Conservation (phyloP, 2,329 filamentous ascomycete genomes). For the Neurospora sp. region DNA sequence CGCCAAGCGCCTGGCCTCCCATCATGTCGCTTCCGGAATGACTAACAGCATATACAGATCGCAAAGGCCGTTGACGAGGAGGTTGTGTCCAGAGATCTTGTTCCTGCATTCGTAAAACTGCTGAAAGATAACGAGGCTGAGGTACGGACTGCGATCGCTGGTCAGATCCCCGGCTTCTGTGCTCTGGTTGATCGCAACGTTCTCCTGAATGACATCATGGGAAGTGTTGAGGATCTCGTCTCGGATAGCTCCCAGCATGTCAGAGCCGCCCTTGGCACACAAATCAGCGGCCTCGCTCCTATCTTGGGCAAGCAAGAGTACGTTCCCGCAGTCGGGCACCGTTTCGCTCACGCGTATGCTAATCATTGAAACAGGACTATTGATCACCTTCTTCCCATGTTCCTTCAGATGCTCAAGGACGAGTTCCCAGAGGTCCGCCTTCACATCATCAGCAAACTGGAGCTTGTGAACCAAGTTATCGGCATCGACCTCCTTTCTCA, state of each 20-base stretch:
- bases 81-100: conserved; percentile 85
- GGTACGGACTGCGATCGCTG: conserved; percentile 91
- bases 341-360: conserved; percentile 2
- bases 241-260: conserved; percentile 96
- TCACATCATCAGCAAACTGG: conserved; percentile 99
- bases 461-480: conserved; percentile 97
- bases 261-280: conserved; percentile 85
- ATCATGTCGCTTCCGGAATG: neutral
- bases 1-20: neutral
- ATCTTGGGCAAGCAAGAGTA: conserved; percentile 98
- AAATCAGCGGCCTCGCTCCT: conserved; percentile 92
- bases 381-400: conserved; percentile 94
- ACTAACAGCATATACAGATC: conserved; percentile 49
- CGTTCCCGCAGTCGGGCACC: conserved; percentile 21
- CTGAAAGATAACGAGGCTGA: conserved; percentile 97
- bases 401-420: conserved; percentile 98
- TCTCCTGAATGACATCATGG: conserved; percentile 92
- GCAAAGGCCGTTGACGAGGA: conserved; percentile 98
- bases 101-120: conserved; percentile 94
- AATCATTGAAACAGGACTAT: conserved; percentile 59
- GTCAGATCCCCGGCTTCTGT: conserved; percentile 97
- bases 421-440: conserved; percentile 96
- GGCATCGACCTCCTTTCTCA: conserved; percentile 95
- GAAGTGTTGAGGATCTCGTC: conserved; percentile 89
- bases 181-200: conserved; percentile 76